phyloP scores from a whole-genome alignment of 108 stramenopile genomes.

The Pseudonitzschia delicatissima region DNA sequence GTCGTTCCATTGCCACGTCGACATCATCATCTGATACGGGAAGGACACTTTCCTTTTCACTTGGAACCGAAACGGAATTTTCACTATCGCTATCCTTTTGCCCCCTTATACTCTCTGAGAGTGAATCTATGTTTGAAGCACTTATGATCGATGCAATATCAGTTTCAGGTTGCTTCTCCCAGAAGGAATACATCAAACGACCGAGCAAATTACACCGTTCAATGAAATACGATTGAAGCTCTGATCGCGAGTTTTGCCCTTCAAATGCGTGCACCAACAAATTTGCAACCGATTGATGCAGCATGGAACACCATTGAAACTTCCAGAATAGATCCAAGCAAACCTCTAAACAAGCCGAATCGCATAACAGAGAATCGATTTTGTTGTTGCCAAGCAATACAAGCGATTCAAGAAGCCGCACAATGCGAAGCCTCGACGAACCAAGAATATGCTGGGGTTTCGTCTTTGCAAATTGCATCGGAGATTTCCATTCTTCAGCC shows the following conservation, averaged over 20 bases:
- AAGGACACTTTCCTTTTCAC: slow-evolving; percentile 32
- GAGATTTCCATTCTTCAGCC: slow-evolving; percentile 56
- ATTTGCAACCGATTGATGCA: slow-evolving; percentile 93
- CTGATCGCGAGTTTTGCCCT: slow-evolving; percentile 62
- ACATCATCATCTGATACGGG: slow-evolving; percentile 75
- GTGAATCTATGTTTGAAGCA: neutral
- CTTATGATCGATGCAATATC: neutral
- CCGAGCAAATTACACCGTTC: slow-evolving; percentile 73
- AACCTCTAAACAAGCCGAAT: slow-evolving; percentile 65
- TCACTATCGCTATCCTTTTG: slow-evolving; percentile 5
- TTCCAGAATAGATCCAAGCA: slow-evolving; percentile 93
- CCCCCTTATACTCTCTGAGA: slow-evolving; percentile 7
- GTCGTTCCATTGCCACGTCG: slow-evolving; percentile 56
- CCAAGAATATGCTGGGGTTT: slow-evolving; percentile 69
- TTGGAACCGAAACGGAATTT: slow-evolving; percentile 20
- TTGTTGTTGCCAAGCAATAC: slow-evolving; percentile 69
- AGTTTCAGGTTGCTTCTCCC: slow-evolving; percentile 3
- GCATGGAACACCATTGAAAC: slow-evolving; percentile 93
- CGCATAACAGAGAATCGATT: slow-evolving; percentile 62
- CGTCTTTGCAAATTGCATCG: slow-evolving; percentile 55
- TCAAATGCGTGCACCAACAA: slow-evolving; percentile 89
- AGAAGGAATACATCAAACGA: slow-evolving; percentile 85
- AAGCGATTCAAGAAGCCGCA: slow-evolving; percentile 79
- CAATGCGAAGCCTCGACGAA: slow-evolving; percentile 71
- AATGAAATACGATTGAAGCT: slow-evolving; percentile 86